Evolutionary conservation across 306 rosid species (phyloP).

Genomic region (Dalbergia cochinchinensis): DNA sequence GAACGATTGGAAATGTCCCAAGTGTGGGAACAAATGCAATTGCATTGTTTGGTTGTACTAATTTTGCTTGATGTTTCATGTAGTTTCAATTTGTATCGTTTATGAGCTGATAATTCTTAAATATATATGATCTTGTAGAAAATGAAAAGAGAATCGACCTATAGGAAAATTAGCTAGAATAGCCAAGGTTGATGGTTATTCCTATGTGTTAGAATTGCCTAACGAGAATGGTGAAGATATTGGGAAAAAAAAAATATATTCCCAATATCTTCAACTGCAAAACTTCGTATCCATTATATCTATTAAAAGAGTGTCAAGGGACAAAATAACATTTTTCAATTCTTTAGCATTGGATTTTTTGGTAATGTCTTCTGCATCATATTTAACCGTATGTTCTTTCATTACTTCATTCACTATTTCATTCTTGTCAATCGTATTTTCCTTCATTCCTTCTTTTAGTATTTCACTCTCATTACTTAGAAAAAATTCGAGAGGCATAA

Average conservation of each 20-base stretch:
- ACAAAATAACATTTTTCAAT: slow-evolving; percentile 41
- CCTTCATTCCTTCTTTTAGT: no score
- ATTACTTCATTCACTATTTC: no score
- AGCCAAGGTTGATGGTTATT: neutral
- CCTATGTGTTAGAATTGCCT: slow-evolving; percentile 53
- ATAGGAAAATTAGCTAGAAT: slow-evolving; percentile 52
- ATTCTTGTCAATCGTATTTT: no score
- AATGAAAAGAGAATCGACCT: slow-evolving; percentile 47
- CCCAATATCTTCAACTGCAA: slow-evolving; percentile 26
- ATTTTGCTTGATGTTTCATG: neutral
- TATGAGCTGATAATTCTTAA: slow-evolving; percentile 12
- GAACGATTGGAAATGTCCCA: slow-evolving; percentile 69
- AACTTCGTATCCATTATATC: slow-evolving; percentile 54
- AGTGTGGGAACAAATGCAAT: slow-evolving; percentile 63
- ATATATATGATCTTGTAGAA: slow-evolving; percentile 40
- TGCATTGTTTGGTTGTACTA: slow-evolving; percentile 74
- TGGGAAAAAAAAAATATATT: no score
- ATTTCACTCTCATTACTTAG: no score
- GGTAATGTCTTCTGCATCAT: no score
- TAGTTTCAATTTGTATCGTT: neutral
- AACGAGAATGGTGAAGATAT: neutral
- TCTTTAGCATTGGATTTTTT: no score
- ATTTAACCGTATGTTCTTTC: no score
- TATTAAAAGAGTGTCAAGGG: slow-evolving; percentile 52
- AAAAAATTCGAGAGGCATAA: no score